Base-by-base conservation (phyloP, 176 grass and related monocot species). In the Carex littledalei region DNA sequence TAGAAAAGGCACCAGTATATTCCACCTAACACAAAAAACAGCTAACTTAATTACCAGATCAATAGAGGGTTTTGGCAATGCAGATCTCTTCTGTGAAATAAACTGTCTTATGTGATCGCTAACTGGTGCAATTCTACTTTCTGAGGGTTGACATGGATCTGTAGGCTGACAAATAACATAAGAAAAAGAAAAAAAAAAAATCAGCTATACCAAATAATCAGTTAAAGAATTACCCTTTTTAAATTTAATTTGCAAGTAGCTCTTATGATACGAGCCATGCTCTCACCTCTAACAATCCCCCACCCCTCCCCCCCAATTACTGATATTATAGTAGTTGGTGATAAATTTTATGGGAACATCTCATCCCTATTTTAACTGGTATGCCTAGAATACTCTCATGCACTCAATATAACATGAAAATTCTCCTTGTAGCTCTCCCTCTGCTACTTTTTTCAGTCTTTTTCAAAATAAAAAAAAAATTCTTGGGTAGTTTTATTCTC, bases 41-140 rank as follows among this genome's bases (percentile, higher is more conserved):
- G 17, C 17, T 21, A 45, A 45, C 15, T 75, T 75, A 24, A 3
- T 75, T 75, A 45, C 70, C 70, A 50, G 24, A 41, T 75, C 70
- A 75, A 75, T 29, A 52, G 39, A 75, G 70, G 45, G 70, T 47
- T 75, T 75, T 75, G 70, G 70, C 45, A 75, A 75, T 5, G 70
- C n/a, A 13, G 70, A 50, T 41, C 70, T 35, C 35, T 75, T 75
- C 45, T 75, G 37, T 75, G 8, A 16, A 45, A 75, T 75, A 43
- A 75, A 75, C 45, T 75, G 26, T 45, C 70, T 75, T 13, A 75
- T 75, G 13, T 18, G 14, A 35, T 75, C 5, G 35, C 20, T 75
- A 45, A 75, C 41, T 5, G 45, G 35, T 75, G n/a, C 70, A 20
- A 45, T 75, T 75, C 70, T 45, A 75, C 35, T 50, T 43, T 52